Conservation (phyloP, 306 rosid genomes). For the Purshia tridentata region DNA sequence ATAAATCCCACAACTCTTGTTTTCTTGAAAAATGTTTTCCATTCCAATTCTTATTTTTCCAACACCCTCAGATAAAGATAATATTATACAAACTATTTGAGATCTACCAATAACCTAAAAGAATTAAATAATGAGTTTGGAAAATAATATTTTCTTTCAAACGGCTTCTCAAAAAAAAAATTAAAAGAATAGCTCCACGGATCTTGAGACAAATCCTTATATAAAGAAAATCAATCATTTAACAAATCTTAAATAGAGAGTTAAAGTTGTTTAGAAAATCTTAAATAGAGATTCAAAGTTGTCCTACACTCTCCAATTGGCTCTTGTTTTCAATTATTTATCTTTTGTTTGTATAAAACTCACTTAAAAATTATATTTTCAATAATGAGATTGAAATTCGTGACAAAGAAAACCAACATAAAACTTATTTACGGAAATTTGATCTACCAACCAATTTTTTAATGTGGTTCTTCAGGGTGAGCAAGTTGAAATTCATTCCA, state of each 20-base stretch:
- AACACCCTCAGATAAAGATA: background rate
- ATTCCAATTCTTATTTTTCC: background rate
- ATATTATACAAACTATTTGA: background rate
- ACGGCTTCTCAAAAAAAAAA: too few relatives aligned
- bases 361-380: too few relatives aligned
- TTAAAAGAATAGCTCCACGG: too few relatives aligned
- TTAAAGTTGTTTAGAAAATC: too few relatives aligned
- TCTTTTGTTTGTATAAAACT: too few relatives aligned
- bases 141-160: background rate
- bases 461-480: background rate
- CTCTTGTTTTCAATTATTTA: too few relatives aligned
- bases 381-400: background rate
- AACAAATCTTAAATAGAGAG: too few relatives aligned
- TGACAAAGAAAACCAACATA: background rate
- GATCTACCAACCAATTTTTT: background rate
- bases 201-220: too few relatives aligned
- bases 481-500: background rate
- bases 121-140: background rate
- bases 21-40: background rate
- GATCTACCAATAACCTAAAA: background rate
- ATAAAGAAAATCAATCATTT: too few relatives aligned
- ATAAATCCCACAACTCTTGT: background rate
- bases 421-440: too few relatives aligned
- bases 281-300: too few relatives aligned
- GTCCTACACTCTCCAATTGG: too few relatives aligned